A percentile compares a stretch with the other conserved stretches of the same genome.
These are phyloP conservation scores for Elaphomyces granulatus DNA, from an alignment of 495 filamentous ascomycete species.

Conservation along the genomic window DNA sequence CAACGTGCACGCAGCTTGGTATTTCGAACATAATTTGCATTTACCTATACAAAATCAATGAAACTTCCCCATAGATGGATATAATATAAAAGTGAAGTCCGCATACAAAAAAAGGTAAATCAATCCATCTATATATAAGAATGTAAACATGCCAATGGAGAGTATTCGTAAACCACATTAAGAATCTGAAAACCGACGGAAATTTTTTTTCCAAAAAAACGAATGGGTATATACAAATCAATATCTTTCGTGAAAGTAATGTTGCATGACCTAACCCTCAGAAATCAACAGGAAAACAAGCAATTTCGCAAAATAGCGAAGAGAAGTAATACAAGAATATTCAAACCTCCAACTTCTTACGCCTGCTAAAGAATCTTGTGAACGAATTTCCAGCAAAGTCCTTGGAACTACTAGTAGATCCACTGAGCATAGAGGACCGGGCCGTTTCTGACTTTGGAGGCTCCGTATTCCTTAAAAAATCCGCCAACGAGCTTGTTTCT, in stretches of 20 bases:
- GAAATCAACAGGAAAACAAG: not conserved
- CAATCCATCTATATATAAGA: not conserved
- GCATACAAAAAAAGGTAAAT: not conserved
- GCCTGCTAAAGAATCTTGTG: constrained; percentile 28
- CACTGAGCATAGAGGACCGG: constrained; percentile 6
- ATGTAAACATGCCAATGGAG: not conserved
- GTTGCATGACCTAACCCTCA: not conserved
- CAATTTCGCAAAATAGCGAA: not conserved
- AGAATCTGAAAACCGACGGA: too few relatives aligned
- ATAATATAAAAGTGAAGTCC: constrained; percentile 3
- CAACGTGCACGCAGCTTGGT: constrained; percentile 1
- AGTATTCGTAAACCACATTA: not conserved
- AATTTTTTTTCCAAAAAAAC: too few relatives aligned
- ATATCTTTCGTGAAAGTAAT: not conserved
- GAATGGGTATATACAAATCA: not conserved
- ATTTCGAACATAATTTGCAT: not conserved
- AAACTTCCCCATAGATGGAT: not conserved
- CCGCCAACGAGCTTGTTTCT: constrained; percentile 61
- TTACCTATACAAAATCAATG: not conserved
- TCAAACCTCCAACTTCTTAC: constrained; percentile 30
- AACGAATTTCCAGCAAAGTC: constrained; percentile 14
- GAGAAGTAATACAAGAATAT: not conserved
- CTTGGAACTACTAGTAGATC: constrained; percentile 11
- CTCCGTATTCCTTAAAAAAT: constrained; percentile 63
- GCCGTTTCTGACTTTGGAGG: too few relatives aligned